Evolutionary conservation across 305 asterid genomes (phyloP).

Genomic region (Rubia peregrina): DNA sequence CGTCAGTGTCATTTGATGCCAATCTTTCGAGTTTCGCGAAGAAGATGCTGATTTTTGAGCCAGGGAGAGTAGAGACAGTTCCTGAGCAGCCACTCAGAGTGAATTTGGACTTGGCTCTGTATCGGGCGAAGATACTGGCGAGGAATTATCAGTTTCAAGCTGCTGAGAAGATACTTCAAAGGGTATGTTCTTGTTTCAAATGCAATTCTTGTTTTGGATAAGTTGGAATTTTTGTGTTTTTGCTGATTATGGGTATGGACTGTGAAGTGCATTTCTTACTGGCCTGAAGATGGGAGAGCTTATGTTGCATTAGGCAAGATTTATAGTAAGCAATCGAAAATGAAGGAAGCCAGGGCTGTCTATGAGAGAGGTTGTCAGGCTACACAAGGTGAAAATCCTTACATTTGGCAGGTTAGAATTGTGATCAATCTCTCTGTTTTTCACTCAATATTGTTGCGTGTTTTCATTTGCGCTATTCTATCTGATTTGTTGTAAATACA

Average conservation of each 20-base stretch:
- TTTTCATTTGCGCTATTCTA: too few species aligned
- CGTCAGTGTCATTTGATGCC: constrained; percentile 38
- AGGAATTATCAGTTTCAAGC: constrained; percentile 51
- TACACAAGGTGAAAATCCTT: constrained; percentile 93
- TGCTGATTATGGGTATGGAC: constrained; percentile 11
- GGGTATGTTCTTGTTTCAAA: constrained; percentile 30
- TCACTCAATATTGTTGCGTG: background rate
- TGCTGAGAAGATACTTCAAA: constrained; percentile 58
- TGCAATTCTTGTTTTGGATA: background rate
- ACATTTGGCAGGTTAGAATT: constrained; percentile 87
- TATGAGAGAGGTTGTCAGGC: constrained; percentile 97
- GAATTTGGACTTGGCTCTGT: constrained; percentile 85
- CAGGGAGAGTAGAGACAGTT: constrained; percentile 45
- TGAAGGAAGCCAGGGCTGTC: constrained; percentile 73
- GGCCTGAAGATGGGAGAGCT: constrained; percentile 99
- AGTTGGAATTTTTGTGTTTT: constrained; percentile 8
- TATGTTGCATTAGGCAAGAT: constrained; percentile 82
- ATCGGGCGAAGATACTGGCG: constrained; percentile 63
- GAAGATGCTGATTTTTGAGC: constrained; percentile 91
- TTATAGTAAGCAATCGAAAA: constrained; percentile 61
- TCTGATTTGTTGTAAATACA: too few species aligned
- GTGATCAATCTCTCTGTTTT: background rate
- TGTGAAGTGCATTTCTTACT: constrained; percentile 68
- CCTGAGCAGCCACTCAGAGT: constrained; percentile 62
- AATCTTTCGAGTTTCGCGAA: constrained; percentile 57